phyloP scores from a whole-genome alignment of 2,329 filamentous ascomycete genomes.

The Metarhizium guizhouense region DNA sequence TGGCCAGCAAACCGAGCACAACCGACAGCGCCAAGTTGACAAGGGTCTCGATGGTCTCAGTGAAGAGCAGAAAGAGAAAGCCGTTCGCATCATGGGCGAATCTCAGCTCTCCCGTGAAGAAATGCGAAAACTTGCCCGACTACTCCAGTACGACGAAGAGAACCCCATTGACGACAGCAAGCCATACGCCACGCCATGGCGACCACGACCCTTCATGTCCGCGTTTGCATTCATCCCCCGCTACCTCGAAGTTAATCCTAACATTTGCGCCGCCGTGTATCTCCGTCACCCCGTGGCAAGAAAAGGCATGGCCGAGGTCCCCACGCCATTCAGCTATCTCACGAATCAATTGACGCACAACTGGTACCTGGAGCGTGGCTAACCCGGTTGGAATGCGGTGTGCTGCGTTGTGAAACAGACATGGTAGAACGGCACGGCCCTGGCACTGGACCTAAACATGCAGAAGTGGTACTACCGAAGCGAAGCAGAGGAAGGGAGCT shows the following conservation, averaged over 20 bases:
- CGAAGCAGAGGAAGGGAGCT: neutral
- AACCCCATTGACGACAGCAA: constrained; percentile 71
- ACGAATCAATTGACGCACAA: constrained; percentile 79
- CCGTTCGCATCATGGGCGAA: constrained; percentile 22
- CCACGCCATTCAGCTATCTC: constrained; percentile 65
- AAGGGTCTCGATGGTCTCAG: constrained; percentile 25
- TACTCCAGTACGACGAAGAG: constrained; percentile 56
- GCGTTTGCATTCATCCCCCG: constrained; percentile 91
- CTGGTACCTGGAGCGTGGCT: constrained; percentile 85
- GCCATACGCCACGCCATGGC: constrained; percentile 88
- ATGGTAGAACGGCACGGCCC: neutral
- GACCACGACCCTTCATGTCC: constrained; percentile 75
- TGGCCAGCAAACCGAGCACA: constrained; percentile 13
- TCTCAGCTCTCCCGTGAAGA: constrained; percentile 37
- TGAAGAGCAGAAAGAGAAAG: constrained; percentile 23
- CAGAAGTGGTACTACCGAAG: neutral
- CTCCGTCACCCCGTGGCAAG: constrained; percentile 87
- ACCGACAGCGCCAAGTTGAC: constrained; percentile 22
- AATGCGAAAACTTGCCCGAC: constrained; percentile 39
- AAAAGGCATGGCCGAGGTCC: constrained; percentile 71
- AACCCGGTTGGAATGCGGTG: constrained; percentile 15
- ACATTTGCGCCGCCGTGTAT: constrained; percentile 92
- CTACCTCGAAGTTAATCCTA: constrained; percentile 97
- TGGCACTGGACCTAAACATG: neutral
- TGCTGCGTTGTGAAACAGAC: neutral